Evolutionary conservation across 192 early-diverging fungal species (phyloP).

Genomic region (Rhizophlyctis rosea): DNA sequence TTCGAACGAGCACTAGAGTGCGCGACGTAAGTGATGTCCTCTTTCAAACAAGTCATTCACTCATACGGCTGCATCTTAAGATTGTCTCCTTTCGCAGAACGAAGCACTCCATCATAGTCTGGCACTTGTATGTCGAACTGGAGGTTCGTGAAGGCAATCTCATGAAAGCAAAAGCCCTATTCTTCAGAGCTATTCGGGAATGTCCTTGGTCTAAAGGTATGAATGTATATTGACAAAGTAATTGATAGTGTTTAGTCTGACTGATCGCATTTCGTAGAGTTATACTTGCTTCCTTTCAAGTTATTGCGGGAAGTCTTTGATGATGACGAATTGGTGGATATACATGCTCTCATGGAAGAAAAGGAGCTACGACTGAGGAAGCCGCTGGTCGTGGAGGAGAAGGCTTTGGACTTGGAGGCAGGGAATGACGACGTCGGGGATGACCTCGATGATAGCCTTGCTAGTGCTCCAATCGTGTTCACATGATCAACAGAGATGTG

Average conservation of each 20-base stretch:
- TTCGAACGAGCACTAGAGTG: slow-evolving; percentile 54
- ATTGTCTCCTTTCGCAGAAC: slow-evolving; percentile 31
- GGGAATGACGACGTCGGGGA: no score
- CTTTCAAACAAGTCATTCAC: neutral
- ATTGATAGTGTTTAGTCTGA: neutral
- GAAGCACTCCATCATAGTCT: slow-evolving; percentile 47
- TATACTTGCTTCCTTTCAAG: slow-evolving; percentile 55
- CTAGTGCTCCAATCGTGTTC: no score
- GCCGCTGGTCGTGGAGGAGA: no score
- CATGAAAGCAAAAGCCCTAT: slow-evolving; percentile 45
- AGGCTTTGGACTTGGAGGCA: no score
- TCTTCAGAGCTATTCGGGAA: slow-evolving; percentile 57
- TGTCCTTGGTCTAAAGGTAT: slow-evolving; percentile 72
- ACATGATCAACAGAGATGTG: no score
- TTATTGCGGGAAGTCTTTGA: slow-evolving; percentile 37
- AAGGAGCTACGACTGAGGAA: slow-evolving; percentile 66
- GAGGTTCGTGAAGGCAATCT: slow-evolving; percentile 46
- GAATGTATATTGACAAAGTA: neutral
- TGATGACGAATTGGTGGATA: slow-evolving; percentile 49
- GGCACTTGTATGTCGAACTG: slow-evolving; percentile 61
- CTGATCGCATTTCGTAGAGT: slow-evolving; percentile 26
- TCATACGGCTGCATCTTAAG: neutral
- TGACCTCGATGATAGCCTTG: no score
- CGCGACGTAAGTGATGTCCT: slow-evolving; percentile 18
- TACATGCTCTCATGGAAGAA: slow-evolving; percentile 58